A percentile compares a stretch with the other conserved stretches of the same genome.
Conservation (phyloP, 805 yeast genomes). For the Candida suzukii region DNA sequence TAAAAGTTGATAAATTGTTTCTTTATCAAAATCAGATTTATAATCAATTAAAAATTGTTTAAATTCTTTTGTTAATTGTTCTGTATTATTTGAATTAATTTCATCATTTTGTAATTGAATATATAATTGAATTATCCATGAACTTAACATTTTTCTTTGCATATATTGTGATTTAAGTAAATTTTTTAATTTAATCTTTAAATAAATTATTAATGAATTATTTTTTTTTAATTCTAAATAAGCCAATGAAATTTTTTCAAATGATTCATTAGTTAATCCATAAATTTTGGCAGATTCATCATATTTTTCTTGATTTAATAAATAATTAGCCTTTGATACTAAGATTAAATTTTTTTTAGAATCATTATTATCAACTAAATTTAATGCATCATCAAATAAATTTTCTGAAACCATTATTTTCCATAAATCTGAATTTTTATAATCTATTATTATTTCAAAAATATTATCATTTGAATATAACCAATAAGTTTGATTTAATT, state of each 20-base stretch:
- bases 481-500: conserved; percentile 62
- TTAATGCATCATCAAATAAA: conserved; percentile 61
- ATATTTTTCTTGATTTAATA: conserved; percentile 22
- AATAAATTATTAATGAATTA: conserved; percentile 39
- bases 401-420: conserved; percentile 42
- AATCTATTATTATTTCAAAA: conserved; percentile 62
- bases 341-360: conserved; percentile 39
- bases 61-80: conserved; percentile 20
- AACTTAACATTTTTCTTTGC: conserved; percentile 47
- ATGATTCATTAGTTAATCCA: conserved; percentile 57
- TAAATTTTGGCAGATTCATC: conserved; percentile 46
- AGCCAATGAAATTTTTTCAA: conserved; percentile 61
- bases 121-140: conserved; percentile 60
- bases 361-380: conserved; percentile 29
- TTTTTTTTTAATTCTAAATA: conserved; percentile 37
- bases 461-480: conserved; percentile 51
- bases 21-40: conserved; percentile 61
- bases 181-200: conserved; percentile 32
- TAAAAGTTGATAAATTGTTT: conserved; percentile 67
- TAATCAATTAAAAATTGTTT: conserved; percentile 41
- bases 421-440: conserved; percentile 77
- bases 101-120: conserved; percentile 37
- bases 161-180: conserved; percentile 25
- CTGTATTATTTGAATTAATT: neutral
- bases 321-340: conserved; percentile 46